A percentile compares a stretch with the other conserved stretches of the same genome.
These are phyloP conservation scores for Termitomyces sp. DNA, from an alignment of 768 basidiomycete genomes.

Conservation along the genomic window DNA sequence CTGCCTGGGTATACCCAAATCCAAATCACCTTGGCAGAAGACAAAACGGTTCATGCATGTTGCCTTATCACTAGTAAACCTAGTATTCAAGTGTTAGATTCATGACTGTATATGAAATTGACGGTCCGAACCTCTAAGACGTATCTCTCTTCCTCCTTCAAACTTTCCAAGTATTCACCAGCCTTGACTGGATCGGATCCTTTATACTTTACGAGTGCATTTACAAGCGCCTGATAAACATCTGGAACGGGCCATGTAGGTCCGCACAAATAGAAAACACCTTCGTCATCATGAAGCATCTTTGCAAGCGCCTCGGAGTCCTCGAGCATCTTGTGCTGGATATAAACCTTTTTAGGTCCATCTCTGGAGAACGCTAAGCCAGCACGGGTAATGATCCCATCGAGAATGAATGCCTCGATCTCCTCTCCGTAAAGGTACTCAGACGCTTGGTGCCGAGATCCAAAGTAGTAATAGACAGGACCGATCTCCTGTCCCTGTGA, in stretches of 20 bases:
- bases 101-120: neutral
- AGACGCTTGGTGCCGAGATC: constrained; percentile 89
- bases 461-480: constrained; percentile 97
- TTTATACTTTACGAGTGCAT: constrained; percentile 69
- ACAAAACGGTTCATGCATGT: neutral
- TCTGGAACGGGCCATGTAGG: constrained; percentile 99
- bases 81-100: constrained; percentile 5
- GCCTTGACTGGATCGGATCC: constrained; percentile 61
- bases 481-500: constrained; percentile 78
- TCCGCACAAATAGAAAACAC: constrained; percentile 94
- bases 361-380: constrained; percentile 98
- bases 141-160: constrained; percentile 97
- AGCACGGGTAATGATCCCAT: constrained; percentile 80
- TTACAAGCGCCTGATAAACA: constrained; percentile 89
- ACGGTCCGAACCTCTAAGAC: constrained; percentile 74
- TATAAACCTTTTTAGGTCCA: constrained; percentile 89
- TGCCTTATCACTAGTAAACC: constrained; percentile 21
- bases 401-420: constrained; percentile 89
- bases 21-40: neutral
- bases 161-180: constrained; percentile 75
- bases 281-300: constrained; percentile 67
- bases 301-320: constrained; percentile 74
- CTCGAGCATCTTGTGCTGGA: constrained; percentile 97
- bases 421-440: constrained; percentile 98
- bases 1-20: neutral